phyloP scores from a whole-genome alignment of 2,329 filamentous ascomycete genomes.

The Aspergillus proliferans region DNA sequence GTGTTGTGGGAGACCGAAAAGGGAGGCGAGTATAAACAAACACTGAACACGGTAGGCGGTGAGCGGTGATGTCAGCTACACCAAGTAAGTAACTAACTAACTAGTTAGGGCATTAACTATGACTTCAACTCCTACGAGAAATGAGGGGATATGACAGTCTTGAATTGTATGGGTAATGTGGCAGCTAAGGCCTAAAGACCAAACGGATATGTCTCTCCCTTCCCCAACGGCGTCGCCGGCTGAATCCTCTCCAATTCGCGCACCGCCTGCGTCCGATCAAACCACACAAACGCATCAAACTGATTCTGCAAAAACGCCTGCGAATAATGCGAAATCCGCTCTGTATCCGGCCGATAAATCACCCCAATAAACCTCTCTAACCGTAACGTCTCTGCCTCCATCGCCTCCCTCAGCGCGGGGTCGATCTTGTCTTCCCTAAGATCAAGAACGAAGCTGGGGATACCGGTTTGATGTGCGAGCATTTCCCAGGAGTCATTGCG shows the following conservation, averaged over 20 bases:
- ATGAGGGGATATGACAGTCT: background rate
- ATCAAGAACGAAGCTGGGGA: constrained; percentile 44
- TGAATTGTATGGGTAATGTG: background rate
- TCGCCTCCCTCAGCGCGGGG: constrained; percentile 28
- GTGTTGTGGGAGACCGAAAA: background rate
- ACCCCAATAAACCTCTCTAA: constrained; percentile 51
- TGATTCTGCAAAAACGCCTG: constrained; percentile 42
- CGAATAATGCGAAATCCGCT: constrained; percentile 46
- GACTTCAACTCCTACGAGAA: background rate
- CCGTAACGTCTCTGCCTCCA: constrained; percentile 29
- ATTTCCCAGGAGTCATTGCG: constrained; percentile 46
- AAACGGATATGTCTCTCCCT: constrained; percentile 49
- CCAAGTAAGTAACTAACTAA: too few species aligned
- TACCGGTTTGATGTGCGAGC: constrained; percentile 42
- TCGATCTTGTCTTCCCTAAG: constrained; percentile 35
- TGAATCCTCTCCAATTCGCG: constrained; percentile 42
- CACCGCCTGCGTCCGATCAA: constrained; percentile 43
- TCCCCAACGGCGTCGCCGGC: constrained; percentile 37
- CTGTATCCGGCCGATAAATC: constrained; percentile 47
- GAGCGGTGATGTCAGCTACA: constrained; percentile 1
- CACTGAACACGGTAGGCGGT: constrained; percentile 1
- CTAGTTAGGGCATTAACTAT: background rate
- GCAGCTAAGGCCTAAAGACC: constrained; percentile 34
- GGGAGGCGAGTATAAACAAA: constrained; percentile 1
- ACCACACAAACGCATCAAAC: constrained; percentile 48